phyloP scores from a whole-genome alignment of 1,284 basidiomycete species.

The Cutaneotrichosporon cyanovorans region DNA sequence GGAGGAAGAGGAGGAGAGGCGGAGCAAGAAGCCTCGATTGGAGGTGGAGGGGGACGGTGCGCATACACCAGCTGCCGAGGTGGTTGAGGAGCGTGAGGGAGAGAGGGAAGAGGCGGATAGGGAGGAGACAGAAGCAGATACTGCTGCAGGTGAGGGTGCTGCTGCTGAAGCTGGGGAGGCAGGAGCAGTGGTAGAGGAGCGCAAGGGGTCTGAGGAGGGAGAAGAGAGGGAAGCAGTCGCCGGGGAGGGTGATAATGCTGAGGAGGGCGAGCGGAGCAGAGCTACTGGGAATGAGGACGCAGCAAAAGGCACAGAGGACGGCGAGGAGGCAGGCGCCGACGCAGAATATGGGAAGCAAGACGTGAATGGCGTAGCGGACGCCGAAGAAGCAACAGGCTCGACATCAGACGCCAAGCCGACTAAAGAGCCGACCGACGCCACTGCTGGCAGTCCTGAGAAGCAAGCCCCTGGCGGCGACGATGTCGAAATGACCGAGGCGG shows the following conservation, averaged over 20 bases:
- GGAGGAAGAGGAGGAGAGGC: conserved; percentile 3
- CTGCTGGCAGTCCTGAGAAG: neutral
- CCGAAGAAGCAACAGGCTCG: neutral
- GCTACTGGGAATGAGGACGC: neutral
- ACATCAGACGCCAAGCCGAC: neutral
- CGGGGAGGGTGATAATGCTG: neutral
- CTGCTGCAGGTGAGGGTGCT: neutral
- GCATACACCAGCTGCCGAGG: conserved; percentile 4
- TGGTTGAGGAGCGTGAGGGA: conserved; percentile 3
- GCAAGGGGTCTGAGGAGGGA: neutral
- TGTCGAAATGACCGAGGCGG: conserved; percentile 15
- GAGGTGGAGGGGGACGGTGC: neutral
- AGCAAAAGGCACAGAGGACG: too few species aligned
- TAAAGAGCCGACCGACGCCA: neutral
- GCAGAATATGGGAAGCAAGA: too few species aligned
- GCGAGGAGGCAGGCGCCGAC: too few species aligned
- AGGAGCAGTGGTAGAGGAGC: conserved; percentile 1
- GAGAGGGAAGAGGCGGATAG: conserved; percentile 8
- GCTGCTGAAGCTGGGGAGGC: neutral
- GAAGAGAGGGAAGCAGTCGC: neutral
- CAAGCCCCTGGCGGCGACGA: conserved; percentile 5
- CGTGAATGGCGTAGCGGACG: neutral
- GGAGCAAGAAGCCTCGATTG: conserved; percentile 7
- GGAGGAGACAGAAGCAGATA: neutral
- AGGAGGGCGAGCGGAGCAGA: neutral